Percentiles rank a stretch among this genome's conserved stretches.
phyloP scores from a whole-genome alignment of 129 eudicot species.

The Deinandra increscens region DNA sequence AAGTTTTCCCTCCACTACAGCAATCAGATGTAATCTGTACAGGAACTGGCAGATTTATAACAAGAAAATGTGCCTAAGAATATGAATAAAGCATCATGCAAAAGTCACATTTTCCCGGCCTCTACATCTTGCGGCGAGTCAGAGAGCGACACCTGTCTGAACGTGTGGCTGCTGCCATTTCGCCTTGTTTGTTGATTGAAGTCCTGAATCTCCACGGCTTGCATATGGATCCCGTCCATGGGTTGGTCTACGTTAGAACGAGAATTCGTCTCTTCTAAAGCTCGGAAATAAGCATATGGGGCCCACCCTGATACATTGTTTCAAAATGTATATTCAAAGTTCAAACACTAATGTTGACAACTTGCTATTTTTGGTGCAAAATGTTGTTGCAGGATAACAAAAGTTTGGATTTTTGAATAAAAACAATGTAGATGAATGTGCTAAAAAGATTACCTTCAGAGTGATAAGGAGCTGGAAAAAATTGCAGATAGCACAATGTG shows the following conservation, averaged over 20 bases:
- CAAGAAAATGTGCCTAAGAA: constrained; percentile 16
- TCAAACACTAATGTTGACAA: background rate
- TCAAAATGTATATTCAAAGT: background rate
- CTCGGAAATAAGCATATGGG: constrained; percentile 78
- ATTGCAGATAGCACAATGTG: constrained; percentile 73
- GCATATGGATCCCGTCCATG: constrained; percentile 26
- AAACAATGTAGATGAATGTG: background rate
- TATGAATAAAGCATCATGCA: background rate
- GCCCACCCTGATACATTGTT: constrained; percentile 55
- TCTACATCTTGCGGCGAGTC: constrained; percentile 41
- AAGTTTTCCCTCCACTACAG: constrained; percentile 26
- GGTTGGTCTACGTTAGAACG: constrained; percentile 29
- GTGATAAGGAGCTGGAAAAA: constrained; percentile 78
- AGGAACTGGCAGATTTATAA: constrained; percentile 13
- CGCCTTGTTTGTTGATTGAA: constrained; percentile 29
- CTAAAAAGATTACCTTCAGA: constrained; percentile 41
- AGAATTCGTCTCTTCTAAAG: constrained; percentile 53
- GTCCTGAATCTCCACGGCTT: constrained; percentile 23
- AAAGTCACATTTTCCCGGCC: constrained; percentile 36
- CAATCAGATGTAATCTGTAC: constrained; percentile 28
- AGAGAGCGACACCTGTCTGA: constrained; percentile 26
- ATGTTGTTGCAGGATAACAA: background rate
- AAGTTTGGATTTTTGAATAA: background rate
- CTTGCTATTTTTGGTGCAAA: background rate
- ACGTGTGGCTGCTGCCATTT: constrained; percentile 24